Conservation (phyloP, 2,329 filamentous ascomycete species). For the Coleophoma eucalyptorum region DNA sequence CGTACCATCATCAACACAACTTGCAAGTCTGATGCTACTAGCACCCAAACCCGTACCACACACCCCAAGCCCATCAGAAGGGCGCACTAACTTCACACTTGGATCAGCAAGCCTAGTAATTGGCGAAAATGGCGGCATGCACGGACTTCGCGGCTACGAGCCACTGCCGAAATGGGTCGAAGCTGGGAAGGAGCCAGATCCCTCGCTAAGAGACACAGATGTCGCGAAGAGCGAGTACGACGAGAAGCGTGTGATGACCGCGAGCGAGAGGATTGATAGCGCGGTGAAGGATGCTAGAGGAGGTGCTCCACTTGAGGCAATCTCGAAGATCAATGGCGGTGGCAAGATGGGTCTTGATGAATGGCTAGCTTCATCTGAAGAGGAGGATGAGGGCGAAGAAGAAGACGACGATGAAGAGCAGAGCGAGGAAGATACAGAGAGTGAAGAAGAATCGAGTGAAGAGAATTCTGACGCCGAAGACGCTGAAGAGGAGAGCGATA, state of each 20-base stretch:
- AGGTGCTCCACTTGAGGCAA: slow-evolving; percentile 18
- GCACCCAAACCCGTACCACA: slow-evolving; percentile 94
- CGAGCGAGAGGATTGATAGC: slow-evolving; percentile 61
- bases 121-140: slow-evolving; percentile 68
- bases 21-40: slow-evolving; percentile 85
- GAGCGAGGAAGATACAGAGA: slow-evolving; percentile 45
- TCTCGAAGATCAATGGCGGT: slow-evolving; percentile 44
- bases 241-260: slow-evolving; percentile 43
- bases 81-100: slow-evolving; percentile 70
- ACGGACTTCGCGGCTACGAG: slow-evolving; percentile 76
- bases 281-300: slow-evolving; percentile 36
- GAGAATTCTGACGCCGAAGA: slow-evolving; percentile 24
- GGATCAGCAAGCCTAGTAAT: slow-evolving; percentile 85
- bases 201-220: slow-evolving; percentile 63
- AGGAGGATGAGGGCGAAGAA: slow-evolving; percentile 46
- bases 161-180: slow-evolving; percentile 81
- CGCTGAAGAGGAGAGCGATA: slow-evolving; percentile 21
- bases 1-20: slow-evolving; percentile 70
- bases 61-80: slow-evolving; percentile 83
- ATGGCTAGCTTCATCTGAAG: slow-evolving; percentile 77
- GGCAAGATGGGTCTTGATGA: slow-evolving; percentile 79
- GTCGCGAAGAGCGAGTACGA: slow-evolving; percentile 32
- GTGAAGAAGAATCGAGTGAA: slow-evolving; percentile 44
- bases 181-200: slow-evolving; percentile 75
- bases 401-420: slow-evolving; percentile 46